Conservation (phyloP, 2,329 filamentous ascomycete genomes). For the Aureobasidium melanogenum region DNA sequence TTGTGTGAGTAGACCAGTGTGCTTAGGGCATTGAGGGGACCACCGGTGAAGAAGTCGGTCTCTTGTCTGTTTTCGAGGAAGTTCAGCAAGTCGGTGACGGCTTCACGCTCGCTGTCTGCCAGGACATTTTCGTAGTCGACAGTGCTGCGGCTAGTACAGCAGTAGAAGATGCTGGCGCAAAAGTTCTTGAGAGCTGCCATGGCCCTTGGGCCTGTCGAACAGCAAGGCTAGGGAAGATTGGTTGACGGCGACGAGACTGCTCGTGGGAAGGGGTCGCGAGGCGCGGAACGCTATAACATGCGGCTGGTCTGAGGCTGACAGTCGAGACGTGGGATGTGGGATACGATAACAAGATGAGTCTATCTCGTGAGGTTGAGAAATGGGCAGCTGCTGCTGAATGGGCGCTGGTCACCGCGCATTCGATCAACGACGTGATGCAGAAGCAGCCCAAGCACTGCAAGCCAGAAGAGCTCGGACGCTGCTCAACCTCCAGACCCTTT, state of each 20-base stretch:
- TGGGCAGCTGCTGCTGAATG: not conserved
- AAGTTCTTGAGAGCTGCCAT: conserved; percentile 22
- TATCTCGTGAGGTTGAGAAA: not conserved
- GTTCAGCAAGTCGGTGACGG: conserved; percentile 86
- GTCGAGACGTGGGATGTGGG: not conserved
- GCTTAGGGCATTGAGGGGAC: conserved; percentile 85
- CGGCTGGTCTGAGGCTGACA: not conserved
- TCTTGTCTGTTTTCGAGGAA: conserved; percentile 95
- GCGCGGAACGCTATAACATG: conserved; percentile 6
- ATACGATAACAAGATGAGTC: not conserved
- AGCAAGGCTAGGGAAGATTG: not conserved
- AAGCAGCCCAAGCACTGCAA: not conserved
- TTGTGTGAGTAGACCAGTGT: conserved; percentile 98
- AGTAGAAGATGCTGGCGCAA: conserved; percentile 25
- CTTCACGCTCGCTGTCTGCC: conserved; percentile 92
- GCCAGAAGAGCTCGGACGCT: not conserved
- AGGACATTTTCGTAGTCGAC: conserved; percentile 44
- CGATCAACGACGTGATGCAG: not conserved
- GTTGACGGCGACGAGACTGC: not conserved
- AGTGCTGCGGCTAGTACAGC: conserved; percentile 32
- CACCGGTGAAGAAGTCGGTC: conserved; percentile 96
- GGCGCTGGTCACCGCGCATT: not conserved
- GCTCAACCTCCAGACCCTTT: not conserved
- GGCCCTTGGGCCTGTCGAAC: conserved; percentile 4
- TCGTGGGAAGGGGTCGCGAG: not conserved